These are phyloP conservation scores for Phytophthora vignae DNA, from an alignment of 352 stramenopile species.

Conservation along the genomic window DNA sequence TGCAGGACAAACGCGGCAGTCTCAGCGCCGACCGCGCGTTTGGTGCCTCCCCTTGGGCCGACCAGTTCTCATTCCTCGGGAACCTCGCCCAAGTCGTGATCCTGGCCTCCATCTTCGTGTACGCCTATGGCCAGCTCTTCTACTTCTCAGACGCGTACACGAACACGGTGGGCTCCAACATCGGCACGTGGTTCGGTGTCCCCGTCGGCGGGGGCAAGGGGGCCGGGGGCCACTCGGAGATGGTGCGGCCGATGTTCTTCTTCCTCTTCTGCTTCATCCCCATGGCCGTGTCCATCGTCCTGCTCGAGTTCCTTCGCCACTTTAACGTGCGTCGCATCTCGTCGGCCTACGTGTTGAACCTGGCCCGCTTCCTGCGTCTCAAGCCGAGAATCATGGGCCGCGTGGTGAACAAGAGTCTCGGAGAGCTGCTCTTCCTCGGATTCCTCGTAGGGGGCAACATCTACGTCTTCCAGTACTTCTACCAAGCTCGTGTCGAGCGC, in stretches of 20 bases:
- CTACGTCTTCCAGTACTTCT: slow-evolving; percentile 38
- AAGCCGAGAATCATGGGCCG: slow-evolving; percentile 39
- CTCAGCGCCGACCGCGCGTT: background rate
- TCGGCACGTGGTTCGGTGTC: slow-evolving; percentile 43
- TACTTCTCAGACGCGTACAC: slow-evolving; percentile 35
- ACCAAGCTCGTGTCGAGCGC: slow-evolving; percentile 4
- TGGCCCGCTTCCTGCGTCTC: slow-evolving; percentile 47
- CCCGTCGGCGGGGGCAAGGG: slow-evolving; percentile 16
- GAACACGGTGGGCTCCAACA: slow-evolving; percentile 9
- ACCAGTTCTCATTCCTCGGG: slow-evolving; percentile 18
- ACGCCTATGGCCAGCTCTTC: slow-evolving; percentile 37
- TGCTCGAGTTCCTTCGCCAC: slow-evolving; percentile 51
- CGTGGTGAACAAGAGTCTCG: slow-evolving; percentile 47
- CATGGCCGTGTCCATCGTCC: slow-evolving; percentile 39
- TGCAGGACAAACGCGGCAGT: slow-evolving; percentile 17
- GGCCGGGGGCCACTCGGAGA: slow-evolving; percentile 44
- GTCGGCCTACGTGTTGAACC: slow-evolving; percentile 30
- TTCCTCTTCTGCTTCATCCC: slow-evolving; percentile 54
- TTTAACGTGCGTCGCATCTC: slow-evolving; percentile 48
- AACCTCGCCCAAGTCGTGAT: slow-evolving; percentile 40
- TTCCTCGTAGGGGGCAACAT: slow-evolving; percentile 41
- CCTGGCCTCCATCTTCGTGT: slow-evolving; percentile 35
- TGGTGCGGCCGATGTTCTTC: slow-evolving; percentile 64
- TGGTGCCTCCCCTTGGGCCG: slow-evolving; percentile 17
- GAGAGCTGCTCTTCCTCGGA: slow-evolving; percentile 38